Conservation (phyloP, 108 stramenopile species). For the Nitzschia putrida region DNA sequence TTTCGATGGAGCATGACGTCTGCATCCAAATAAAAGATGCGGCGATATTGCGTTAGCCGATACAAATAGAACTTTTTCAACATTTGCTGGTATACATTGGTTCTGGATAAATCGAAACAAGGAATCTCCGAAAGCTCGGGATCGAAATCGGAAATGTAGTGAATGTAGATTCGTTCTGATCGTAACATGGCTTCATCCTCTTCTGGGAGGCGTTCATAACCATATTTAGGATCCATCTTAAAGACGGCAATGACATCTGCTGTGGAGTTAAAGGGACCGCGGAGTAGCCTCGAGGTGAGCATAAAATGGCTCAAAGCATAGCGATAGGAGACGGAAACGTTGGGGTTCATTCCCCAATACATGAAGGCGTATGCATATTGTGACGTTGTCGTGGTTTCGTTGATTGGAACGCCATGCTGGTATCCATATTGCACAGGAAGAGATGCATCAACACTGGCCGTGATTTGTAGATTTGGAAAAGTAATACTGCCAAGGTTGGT, state of each 20-base stretch:
- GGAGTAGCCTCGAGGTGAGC: not conserved
- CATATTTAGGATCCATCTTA: conserved; percentile 23
- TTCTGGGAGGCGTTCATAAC: not conserved
- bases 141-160: not conserved
- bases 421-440: no score
- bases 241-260: conserved; percentile 41
- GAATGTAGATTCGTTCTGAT: no score
- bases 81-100: conserved; percentile 16
- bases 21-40: conserved; percentile 55
- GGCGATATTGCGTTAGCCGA: conserved; percentile 43
- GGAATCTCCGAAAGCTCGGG: not conserved
- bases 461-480: no score
- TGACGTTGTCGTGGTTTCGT: no score
- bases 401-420: no score
- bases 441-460: no score
- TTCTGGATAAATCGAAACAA: not conserved
- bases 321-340: not conserved
- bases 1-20: conserved; percentile 51
- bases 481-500: no score
- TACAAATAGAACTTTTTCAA: conserved; percentile 45
- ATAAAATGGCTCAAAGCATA: not conserved
- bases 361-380: not conserved
- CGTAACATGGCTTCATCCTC: conserved; percentile 19
- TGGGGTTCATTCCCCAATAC: not conserved
- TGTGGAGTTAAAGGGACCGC: conserved; percentile 22